Conservation (phyloP, 1,284 basidiomycete genomes). For the Golubevia pallescens region DNA sequence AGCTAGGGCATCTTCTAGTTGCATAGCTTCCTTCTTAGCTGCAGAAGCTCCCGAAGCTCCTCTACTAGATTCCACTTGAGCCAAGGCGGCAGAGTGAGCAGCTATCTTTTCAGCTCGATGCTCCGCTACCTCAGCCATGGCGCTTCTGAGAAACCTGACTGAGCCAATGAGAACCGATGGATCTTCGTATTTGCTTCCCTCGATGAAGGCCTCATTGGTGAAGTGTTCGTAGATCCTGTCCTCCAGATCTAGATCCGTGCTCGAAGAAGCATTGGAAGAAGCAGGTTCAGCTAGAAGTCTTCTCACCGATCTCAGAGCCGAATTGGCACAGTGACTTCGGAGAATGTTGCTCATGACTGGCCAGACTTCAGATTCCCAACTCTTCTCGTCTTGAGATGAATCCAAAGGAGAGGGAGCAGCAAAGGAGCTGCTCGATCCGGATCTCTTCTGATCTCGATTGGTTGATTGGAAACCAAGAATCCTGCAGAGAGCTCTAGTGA, state of each 20-base stretch:
- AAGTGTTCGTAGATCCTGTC: background rate
- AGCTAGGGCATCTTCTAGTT: conserved; percentile 37
- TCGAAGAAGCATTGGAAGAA: too few species aligned
- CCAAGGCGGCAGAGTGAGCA: conserved; percentile 6
- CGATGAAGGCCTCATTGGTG: background rate
- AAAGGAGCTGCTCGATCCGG: background rate
- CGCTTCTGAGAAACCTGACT: conserved; percentile 43
- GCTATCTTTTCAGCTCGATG: conserved; percentile 23
- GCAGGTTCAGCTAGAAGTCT: conserved; percentile 21
- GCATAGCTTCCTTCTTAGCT: conserved; percentile 8
- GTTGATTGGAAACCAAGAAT: conserved; percentile 34
- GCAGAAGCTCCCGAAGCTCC: background rate
- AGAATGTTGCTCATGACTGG: conserved; percentile 47
- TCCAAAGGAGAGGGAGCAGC: background rate
- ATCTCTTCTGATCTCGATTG: background rate
- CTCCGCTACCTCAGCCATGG: conserved; percentile 33
- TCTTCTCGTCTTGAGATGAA: background rate
- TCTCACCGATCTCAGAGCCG: conserved; percentile 39
- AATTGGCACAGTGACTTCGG: conserved; percentile 53
- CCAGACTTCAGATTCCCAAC: conserved; percentile 21
- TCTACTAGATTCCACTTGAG: conserved; percentile 5
- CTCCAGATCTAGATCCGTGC: too few species aligned
- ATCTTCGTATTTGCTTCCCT: conserved; percentile 14
- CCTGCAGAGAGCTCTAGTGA: conserved; percentile 45
- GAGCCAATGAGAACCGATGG: conserved; percentile 50